phyloP scores from a whole-genome alignment of 2,329 filamentous ascomycete genomes.

The Cordyceps javanica region DNA sequence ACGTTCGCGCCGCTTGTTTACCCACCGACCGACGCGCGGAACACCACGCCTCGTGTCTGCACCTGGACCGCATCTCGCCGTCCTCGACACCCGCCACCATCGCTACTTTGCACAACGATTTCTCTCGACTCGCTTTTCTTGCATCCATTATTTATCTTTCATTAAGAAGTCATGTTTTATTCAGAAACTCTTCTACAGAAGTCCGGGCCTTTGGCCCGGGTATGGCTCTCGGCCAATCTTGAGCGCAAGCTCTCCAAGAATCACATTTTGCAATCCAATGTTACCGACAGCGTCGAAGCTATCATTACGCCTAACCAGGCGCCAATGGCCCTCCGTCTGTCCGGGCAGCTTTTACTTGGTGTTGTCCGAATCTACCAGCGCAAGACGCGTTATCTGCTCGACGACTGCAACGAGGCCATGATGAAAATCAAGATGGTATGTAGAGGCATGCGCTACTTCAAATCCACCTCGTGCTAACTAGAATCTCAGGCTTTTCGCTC shows the following conservation, averaged over 20 bases:
- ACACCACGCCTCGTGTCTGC: slow-evolving; percentile 10
- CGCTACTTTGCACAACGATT: neutral
- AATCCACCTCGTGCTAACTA: slow-evolving; percentile 24
- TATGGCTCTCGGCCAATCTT: slow-evolving; percentile 96
- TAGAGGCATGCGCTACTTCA: neutral
- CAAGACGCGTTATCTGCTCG: slow-evolving; percentile 91
- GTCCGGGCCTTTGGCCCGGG: slow-evolving; percentile 92
- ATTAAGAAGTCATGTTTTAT: slow-evolving; percentile 73
- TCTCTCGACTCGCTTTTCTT: slow-evolving; percentile 1
- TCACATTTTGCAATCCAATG: slow-evolving; percentile 89
- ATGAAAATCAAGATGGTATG: slow-evolving; percentile 97
- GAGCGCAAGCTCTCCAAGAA: slow-evolving; percentile 98
- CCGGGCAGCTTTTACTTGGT: slow-evolving; percentile 87
- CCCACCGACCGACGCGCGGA: slow-evolving; percentile 12
- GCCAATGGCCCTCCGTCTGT: slow-evolving; percentile 89
- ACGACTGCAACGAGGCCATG: slow-evolving; percentile 95
- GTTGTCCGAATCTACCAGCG: slow-evolving; percentile 97
- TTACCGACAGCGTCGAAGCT: slow-evolving; percentile 88
- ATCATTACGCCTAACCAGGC: slow-evolving; percentile 92
- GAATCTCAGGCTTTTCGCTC: slow-evolving; percentile 76
- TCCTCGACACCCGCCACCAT: neutral
- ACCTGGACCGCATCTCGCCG: neutral
- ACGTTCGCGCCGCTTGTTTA: slow-evolving; percentile 14
- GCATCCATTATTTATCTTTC: slow-evolving; percentile 19
- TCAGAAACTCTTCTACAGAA: slow-evolving; percentile 93